Conservation (phyloP, 805 yeast species). For the Yamadazyma sp. region DNA sequence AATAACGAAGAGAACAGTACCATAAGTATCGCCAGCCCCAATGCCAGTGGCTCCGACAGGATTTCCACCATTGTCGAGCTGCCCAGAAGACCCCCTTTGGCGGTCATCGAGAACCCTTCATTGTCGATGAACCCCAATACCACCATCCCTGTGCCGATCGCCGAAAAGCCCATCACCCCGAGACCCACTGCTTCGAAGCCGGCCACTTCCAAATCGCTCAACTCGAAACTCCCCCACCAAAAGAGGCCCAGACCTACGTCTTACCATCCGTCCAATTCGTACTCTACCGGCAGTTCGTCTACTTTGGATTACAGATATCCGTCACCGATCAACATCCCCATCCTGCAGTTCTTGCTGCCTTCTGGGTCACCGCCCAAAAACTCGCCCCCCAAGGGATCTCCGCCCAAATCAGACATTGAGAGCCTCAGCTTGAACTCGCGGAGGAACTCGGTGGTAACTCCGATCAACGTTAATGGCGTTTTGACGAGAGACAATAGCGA, state of each 20-base stretch:
- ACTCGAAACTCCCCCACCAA: slow-evolving; percentile 42
- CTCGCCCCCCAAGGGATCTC: slow-evolving; percentile 13
- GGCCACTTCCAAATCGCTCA: slow-evolving; percentile 18
- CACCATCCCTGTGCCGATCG: slow-evolving; percentile 10
- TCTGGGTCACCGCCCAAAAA: slow-evolving; percentile 10
- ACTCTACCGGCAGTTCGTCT: slow-evolving; percentile 37
- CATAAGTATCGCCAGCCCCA: not conserved
- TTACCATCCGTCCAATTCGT: slow-evolving; percentile 64
- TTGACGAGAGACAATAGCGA: slow-evolving; percentile 29
- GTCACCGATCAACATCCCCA: slow-evolving; percentile 30
- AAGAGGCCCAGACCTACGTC: slow-evolving; percentile 82
- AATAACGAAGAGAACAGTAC: not conserved
- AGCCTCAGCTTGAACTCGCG: slow-evolving; percentile 21
- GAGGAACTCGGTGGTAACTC: slow-evolving; percentile 43
- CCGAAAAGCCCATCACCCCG: not conserved
- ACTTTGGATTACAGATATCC: slow-evolving; percentile 31
- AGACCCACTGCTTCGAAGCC: too few relatives aligned
- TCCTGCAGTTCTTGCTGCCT: slow-evolving; percentile 15
- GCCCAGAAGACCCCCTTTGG: slow-evolving; percentile 18
- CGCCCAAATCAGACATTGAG: slow-evolving; percentile 14
- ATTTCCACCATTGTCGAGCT: slow-evolving; percentile 17
- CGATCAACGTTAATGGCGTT: slow-evolving; percentile 45
- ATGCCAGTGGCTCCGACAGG: not conserved
- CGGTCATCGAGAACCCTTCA: slow-evolving; percentile 10
- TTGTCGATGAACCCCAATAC: slow-evolving; percentile 4